Conservation (phyloP, 768 basidiomycete genomes). For the Kwoniella sp. region DNA sequence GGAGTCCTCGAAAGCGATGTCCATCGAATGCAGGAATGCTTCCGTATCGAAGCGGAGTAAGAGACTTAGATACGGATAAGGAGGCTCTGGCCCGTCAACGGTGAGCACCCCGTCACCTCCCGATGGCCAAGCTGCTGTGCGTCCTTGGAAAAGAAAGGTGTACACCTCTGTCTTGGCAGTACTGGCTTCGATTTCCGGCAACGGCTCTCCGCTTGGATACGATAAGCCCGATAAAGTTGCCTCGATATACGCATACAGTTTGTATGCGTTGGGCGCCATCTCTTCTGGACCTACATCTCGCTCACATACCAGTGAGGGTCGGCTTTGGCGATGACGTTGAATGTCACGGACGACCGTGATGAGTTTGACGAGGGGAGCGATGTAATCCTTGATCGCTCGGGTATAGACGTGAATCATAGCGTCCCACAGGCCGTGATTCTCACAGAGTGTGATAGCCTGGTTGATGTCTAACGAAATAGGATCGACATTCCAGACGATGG, state of each 20-base stretch:
- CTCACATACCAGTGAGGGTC: slow-evolving; percentile 25
- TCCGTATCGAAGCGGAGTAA: slow-evolving; percentile 87
- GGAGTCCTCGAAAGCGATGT: slow-evolving; percentile 88
- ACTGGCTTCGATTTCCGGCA: slow-evolving; percentile 63
- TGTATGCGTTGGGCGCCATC: slow-evolving; percentile 72
- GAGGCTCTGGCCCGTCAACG: slow-evolving; percentile 63
- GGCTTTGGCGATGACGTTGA: slow-evolving; percentile 55
- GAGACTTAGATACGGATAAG: slow-evolving; percentile 82
- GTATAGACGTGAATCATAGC: slow-evolving; percentile 93
- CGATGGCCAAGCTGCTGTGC: slow-evolving; percentile 70
- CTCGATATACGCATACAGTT: slow-evolving; percentile 82
- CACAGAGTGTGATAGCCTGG: slow-evolving; percentile 82
- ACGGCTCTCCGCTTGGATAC: slow-evolving; percentile 75
- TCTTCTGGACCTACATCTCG: slow-evolving; percentile 55
- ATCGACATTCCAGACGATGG: slow-evolving; percentile 93
- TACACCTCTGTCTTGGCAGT: slow-evolving; percentile 72
- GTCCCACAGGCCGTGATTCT: slow-evolving; percentile 77
- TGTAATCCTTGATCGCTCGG: slow-evolving; percentile 77
- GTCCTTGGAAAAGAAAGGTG: slow-evolving; percentile 75
- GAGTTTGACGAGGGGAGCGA: slow-evolving; percentile 81
- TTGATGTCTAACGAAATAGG: slow-evolving; percentile 86
- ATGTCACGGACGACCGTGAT: slow-evolving; percentile 70
- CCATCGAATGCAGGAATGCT: slow-evolving; percentile 85
- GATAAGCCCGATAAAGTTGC: slow-evolving; percentile 73
- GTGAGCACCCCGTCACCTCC: slow-evolving; percentile 72